Evolutionary conservation across 352 stramenopile genomes (phyloP), one percentile per base, ranked within the genome.

Genomic region (Thalassiosira exigua): DNA sequence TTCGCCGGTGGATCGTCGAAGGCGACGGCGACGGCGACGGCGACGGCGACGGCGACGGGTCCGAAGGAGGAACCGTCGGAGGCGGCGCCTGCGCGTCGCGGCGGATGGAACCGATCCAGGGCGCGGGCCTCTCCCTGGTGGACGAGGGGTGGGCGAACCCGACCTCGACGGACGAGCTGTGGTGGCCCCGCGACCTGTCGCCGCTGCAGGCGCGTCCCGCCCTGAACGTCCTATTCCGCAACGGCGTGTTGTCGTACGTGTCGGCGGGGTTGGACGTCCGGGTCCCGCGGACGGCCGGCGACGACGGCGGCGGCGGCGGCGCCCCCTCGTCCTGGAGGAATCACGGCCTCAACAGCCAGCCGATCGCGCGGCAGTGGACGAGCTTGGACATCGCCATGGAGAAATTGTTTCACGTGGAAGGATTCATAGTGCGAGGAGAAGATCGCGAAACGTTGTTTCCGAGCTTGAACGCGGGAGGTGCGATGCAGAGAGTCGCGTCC

Each of bases 331-430:
- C 73, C 2, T 87, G 79, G 79, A 87, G 66, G 32, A 87, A 87
- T 75, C 76, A 81, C 19, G 79, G 79, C 29, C 30, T 84, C 44
- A 81, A 84, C 46, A 69, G 42, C 48, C 79, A 87, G 27, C 79
- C 79, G 3, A 75, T 87, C 48, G 62, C 79, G 46, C 21, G 73
- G 30, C 68, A 79, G 51, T 87, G 79, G 79, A 84, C 74, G 11
- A 72, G 74, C 11, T 58, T 84, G 19, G 46, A 66, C 3, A 75
- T 87, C 44, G 79, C 69, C n/a, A 71, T 84, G 61, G 79, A 87
- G 24, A 57, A 62, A 44, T 42, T 75, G 33, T 87, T 87, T 70
- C 72, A 82, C 60, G 68, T 87, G 5, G 79, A 87, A 36, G 62
- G 54, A 59, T 87, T 87, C 46, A 61, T 85, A 19, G 1, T 76